phyloP scores from a whole-genome alignment of 192 early-diverging fungal species.

The Thamnidium elegans region DNA sequence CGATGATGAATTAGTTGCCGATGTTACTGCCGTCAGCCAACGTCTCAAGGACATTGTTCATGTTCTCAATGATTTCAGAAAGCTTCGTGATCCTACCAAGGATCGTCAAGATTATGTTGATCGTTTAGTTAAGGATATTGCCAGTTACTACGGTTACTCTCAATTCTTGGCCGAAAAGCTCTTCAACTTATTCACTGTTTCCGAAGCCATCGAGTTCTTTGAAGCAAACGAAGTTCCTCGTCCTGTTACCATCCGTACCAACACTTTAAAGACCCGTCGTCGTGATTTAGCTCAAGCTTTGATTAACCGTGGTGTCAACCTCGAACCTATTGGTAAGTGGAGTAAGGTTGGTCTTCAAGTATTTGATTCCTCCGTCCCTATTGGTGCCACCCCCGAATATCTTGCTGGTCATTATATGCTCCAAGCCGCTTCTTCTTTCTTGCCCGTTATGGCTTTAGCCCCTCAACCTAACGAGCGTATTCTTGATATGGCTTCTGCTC shows the following conservation, averaged over 20 bases:
- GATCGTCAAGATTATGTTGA: conserved; percentile 83
- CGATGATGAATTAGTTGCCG: conserved; percentile 62
- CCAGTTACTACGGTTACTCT: conserved; percentile 93
- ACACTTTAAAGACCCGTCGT: conserved; percentile 91
- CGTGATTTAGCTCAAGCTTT: conserved; percentile 93
- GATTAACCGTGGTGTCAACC: conserved; percentile 93
- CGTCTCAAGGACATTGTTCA: conserved; percentile 91
- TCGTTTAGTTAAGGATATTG: conserved; percentile 87
- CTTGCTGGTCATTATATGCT: conserved; percentile 99
- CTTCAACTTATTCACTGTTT: conserved; percentile 85
- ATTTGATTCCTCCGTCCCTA: conserved; percentile 92
- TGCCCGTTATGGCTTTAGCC: conserved; percentile 93
- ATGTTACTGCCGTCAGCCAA: conserved; percentile 67
- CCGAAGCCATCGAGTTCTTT: conserved; percentile 96
- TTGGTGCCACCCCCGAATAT: conserved; percentile 97
- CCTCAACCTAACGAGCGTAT: conserved; percentile 94
- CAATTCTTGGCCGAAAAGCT: conserved; percentile 89
- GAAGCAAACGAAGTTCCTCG: conserved; percentile 97
- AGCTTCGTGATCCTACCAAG: conserved; percentile 71
- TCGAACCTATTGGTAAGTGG: conserved; percentile 99
- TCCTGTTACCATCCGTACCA: conserved; percentile 94
- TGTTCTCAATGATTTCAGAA: conserved; percentile 87
- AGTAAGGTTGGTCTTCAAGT: conserved; percentile 95
- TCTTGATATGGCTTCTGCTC: conserved; percentile 97
- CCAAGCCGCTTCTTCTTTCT: conserved; percentile 95